Base-by-base conservation (phyloP, 805 yeast genomes). In the Saccharomycopsis olivae region DNA sequence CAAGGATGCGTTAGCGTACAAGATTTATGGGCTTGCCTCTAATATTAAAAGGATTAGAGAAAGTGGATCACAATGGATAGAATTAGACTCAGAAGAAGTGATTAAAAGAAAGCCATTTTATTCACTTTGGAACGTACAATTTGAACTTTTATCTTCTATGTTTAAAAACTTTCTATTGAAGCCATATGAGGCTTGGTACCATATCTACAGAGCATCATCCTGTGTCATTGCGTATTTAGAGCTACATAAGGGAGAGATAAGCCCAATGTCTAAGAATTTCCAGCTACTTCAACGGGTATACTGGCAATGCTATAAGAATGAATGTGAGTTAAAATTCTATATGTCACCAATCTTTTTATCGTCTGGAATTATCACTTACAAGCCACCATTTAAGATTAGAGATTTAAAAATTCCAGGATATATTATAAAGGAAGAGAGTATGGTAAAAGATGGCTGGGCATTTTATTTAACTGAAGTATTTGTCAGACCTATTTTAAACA, bases 391-490 rank as follows among this genome's bases (percentile, higher is more conserved):
- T 39, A 46, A 46, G 16, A 38, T 46, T 29, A 28, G 40, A 11
- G 44, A 44, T 30, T 34, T 43, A 28, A 33, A 29, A 23, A 33
- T 46, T 11, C 44, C 47, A 13, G 23, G 19, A 4, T 29, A 38
- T 15, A 34, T 39, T n/a, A 32, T 35, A 21, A 9, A n/a, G 3
- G 47, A 43, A 16, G 37, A 37, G 1, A n/a, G 24, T 15, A 40
- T 34, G 11, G 29, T 46, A 10, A 34, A 30, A 33, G 49, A 46
- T n/a, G 47, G 47, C 8, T 46, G 49, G 47, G 39, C 43, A 13
- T 46, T 40, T 25, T 46, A 46, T 29, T 40, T 46, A 16, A 43
- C 49, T 2, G 49, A 46, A 21, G 44, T 46, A 5, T 46, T 40
- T 28, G 40, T 39, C 13, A 29, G 49, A 20, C 44, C 45, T 2